Conservation (phyloP, 805 yeast genomes). For the Saturnispora dispora region DNA sequence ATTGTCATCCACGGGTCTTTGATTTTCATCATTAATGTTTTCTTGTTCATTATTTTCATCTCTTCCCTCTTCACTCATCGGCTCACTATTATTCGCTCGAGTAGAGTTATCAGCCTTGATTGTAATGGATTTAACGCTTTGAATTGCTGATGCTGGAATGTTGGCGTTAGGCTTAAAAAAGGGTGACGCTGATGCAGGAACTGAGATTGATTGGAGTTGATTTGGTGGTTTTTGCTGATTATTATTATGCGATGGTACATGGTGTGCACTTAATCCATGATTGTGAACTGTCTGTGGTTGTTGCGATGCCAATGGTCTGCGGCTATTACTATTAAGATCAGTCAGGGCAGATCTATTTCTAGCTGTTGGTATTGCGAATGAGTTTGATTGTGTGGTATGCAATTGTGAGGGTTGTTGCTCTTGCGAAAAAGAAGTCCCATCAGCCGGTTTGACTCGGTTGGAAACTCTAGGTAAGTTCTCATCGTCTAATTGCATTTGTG, state of each 20-base stretch:
- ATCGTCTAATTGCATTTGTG: conserved; percentile 25
- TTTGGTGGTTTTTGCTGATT: conserved; percentile 54
- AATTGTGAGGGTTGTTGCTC: conserved; percentile 9
- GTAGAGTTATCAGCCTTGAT: conserved; percentile 18
- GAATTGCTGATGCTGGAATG: background rate
- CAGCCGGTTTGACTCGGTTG: conserved; percentile 10
- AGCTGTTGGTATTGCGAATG: conserved; percentile 5
- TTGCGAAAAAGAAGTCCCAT: background rate
- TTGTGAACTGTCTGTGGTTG: conserved; percentile 5
- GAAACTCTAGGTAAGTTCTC: conserved; percentile 21
- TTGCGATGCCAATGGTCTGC: background rate
- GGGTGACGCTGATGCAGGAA: conserved; percentile 24
- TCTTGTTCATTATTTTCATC: background rate
- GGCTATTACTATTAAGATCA: conserved; percentile 20
- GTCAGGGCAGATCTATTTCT: conserved; percentile 23
- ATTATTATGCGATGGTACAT: conserved; percentile 1
- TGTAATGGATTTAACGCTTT: conserved; percentile 8
- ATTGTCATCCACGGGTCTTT: background rate
- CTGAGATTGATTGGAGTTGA: conserved; percentile 31
- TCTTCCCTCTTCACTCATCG: background rate
- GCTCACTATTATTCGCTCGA: conserved; percentile 1
- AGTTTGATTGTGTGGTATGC: conserved; percentile 13
- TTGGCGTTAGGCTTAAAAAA: conserved; percentile 22
- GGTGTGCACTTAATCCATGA: conserved; percentile 7
- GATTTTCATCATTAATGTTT: conserved; percentile 1